Conservation (phyloP, 306 rosid species). For the Prunus davidiana region DNA sequence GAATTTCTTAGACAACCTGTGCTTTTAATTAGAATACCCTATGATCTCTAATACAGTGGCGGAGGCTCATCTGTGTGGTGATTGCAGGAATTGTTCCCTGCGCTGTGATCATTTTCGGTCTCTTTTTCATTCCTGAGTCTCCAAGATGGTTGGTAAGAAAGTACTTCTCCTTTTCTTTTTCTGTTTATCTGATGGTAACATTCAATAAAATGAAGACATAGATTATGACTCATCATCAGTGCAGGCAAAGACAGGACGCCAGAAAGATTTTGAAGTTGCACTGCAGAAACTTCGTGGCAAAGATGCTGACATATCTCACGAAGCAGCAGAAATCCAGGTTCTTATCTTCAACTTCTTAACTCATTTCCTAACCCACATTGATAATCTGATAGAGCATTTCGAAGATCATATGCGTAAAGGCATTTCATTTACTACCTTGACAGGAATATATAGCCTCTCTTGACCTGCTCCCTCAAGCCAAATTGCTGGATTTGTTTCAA, state of each 20-base stretch:
- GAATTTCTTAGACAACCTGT: slow-evolving; percentile 16
- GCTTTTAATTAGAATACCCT: not conserved
- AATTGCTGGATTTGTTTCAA: slow-evolving; percentile 69
- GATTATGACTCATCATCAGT: slow-evolving; percentile 8
- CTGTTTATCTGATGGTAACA: not conserved
- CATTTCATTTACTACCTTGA: slow-evolving; percentile 16
- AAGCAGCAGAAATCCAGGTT: slow-evolving; percentile 89
- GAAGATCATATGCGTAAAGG: slow-evolving; percentile 5
- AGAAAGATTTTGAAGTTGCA: slow-evolving; percentile 55
- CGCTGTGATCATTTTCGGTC: slow-evolving; percentile 69
- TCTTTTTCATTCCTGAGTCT: slow-evolving; percentile 85
- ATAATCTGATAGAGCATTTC: not conserved
- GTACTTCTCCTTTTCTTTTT: not conserved
- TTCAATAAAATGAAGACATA: not conserved
- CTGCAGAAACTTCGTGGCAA: slow-evolving; percentile 68
- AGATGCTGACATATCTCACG: slow-evolving; percentile 63
- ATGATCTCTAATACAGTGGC: not conserved
- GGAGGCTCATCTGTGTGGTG: slow-evolving; percentile 22
- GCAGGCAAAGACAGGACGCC: slow-evolving; percentile 69
- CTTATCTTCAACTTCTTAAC: slow-evolving; percentile 8
- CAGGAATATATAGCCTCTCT: slow-evolving; percentile 77
- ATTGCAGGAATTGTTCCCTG: slow-evolving; percentile 71
- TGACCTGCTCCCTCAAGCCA: slow-evolving; percentile 69
- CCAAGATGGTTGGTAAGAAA: slow-evolving; percentile 94
- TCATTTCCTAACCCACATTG: not conserved